phyloP scores from a whole-genome alignment of 1,139 yeast species.

The Scheffersomyces titani region DNA sequence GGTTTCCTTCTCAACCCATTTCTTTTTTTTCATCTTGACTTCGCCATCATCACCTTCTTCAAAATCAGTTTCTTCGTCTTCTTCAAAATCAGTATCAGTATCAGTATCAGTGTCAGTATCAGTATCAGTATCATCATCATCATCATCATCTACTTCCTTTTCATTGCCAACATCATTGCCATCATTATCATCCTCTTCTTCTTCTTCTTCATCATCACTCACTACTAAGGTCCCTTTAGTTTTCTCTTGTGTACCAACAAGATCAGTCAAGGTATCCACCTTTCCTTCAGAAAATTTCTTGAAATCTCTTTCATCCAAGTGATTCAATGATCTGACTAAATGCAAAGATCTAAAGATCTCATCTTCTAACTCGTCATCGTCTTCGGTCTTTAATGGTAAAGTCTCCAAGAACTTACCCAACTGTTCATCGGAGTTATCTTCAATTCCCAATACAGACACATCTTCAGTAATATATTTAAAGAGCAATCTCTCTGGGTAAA shows the following conservation, averaged over 20 bases:
- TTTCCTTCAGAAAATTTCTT: conserved; percentile 80
- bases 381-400: conserved; percentile 56
- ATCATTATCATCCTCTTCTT: conserved; percentile 20
- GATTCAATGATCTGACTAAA: conserved; percentile 73
- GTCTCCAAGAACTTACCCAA: conserved; percentile 39
- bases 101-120: conserved; percentile 25
- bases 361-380: conserved; percentile 63
- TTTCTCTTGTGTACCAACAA: conserved; percentile 35
- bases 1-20: conserved; percentile 44
- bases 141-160: conserved; percentile 32
- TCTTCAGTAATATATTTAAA: conserved; percentile 68
- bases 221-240: conserved; percentile 6
- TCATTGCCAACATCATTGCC: conserved; percentile 28
- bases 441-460: conserved; percentile 37
- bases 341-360: conserved; percentile 87
- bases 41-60: conserved; percentile 30
- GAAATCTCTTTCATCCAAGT: conserved; percentile 85
- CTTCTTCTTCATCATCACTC: conserved; percentile 19
- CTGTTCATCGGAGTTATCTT: conserved; percentile 43
- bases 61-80: conserved; percentile 20
- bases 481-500: conserved; percentile 77
- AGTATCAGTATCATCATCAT: conserved; percentile 26
- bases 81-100: conserved; percentile 24
- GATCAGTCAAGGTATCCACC: conserved; percentile 70
- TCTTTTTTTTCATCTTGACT: conserved; percentile 23